These are phyloP conservation scores for Litchi chinensis DNA, from an alignment of 345 rosid species.

Conservation along the genomic window DNA sequence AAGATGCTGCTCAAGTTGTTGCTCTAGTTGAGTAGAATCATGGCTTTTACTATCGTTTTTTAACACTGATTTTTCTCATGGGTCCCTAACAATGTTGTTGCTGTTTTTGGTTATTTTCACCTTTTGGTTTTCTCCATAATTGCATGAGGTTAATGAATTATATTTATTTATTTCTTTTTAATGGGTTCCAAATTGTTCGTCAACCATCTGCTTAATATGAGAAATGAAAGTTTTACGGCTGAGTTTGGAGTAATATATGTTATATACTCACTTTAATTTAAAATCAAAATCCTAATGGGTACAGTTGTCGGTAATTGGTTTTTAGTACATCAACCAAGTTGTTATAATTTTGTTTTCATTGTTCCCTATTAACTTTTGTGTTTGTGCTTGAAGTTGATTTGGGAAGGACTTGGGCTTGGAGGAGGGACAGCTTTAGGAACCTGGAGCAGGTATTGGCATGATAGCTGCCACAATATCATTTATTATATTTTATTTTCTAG, in stretches of 20 bases:
- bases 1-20: conserved; percentile 79
- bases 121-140: background rate
- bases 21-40: conserved; percentile 65
- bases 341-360: background rate
- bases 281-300: background rate
- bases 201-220: background rate
- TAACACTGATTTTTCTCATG: background rate
- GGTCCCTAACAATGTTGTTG: background rate
- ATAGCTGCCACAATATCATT: conserved; percentile 12
- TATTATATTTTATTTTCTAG: background rate
- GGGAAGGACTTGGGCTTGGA: conserved; percentile 97
- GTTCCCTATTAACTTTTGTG: conserved; percentile 21
- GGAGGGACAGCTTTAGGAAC: conserved; percentile 65
- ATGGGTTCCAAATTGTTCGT: background rate
- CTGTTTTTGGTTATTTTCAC: background rate
- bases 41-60: conserved; percentile 5
- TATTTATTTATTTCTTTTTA: background rate
- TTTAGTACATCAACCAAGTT: background rate
- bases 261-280: background rate
- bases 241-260: background rate
- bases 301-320: background rate
- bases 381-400: conserved; percentile 62
- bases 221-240: background rate
- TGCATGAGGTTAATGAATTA: background rate
- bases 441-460: conserved; percentile 72